Evolutionary conservation across 2,329 filamentous ascomycete genomes (phyloP).

Genomic region (Drechslerella coelobrocha): DNA sequence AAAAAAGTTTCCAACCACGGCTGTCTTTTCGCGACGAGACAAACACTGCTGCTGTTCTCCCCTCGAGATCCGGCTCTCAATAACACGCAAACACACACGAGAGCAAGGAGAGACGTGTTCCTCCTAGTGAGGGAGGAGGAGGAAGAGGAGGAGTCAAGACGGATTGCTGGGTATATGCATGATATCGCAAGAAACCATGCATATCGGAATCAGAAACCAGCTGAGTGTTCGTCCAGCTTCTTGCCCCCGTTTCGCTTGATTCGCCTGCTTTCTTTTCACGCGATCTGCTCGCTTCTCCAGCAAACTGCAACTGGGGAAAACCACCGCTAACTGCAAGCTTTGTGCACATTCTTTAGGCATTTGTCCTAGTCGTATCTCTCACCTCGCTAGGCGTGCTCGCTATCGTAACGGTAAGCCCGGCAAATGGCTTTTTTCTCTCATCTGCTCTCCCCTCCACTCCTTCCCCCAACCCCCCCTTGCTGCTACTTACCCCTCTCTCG

Average conservation of each 20-base stretch:
- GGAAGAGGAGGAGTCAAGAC: no score
- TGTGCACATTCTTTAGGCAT: constrained; percentile 23
- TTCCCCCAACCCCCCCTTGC: not conserved
- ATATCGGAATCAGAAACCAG: constrained; percentile 48
- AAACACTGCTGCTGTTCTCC: no score
- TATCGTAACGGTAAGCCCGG: constrained; percentile 44
- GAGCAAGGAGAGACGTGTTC: no score
- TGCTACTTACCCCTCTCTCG: not conserved
- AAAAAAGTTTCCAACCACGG: not conserved
- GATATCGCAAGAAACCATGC: constrained; percentile 15
- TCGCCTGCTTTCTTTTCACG: constrained; percentile 2
- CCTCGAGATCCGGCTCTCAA: no score
- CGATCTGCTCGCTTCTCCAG: no score
- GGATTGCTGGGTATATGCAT: not conserved
- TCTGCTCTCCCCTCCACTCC: not conserved
- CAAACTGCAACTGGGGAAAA: no score
- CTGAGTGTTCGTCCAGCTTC: constrained; percentile 25
- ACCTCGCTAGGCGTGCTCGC: constrained; percentile 47
- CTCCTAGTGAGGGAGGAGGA: no score
- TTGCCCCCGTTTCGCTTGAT: not conserved
- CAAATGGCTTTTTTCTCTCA: not conserved
- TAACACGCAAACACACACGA: no score
- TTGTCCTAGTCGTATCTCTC: constrained; percentile 47
- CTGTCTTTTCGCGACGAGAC: no score
- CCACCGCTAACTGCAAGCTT: constrained; percentile 11